Base-by-base conservation (phyloP, 345 rosid genomes). In the Brassica carinata region DNA sequence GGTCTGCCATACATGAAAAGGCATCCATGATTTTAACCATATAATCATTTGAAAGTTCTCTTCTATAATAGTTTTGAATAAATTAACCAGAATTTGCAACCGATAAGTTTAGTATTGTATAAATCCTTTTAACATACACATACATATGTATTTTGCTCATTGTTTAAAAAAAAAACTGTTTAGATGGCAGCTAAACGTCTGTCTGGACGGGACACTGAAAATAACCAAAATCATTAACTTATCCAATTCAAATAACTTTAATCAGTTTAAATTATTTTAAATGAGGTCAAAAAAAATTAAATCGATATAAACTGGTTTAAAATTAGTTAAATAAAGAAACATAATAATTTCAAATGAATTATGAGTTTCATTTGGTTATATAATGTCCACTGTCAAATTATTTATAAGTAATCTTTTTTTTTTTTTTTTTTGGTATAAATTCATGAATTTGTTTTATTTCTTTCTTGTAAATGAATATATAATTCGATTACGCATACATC, bases 1-100 rank as follows among this genome's bases (percentile, higher is more conserved):
- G 82, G 77, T 79, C 82, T 79, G 82, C 82, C 82, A 72, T 40
- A 27, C 15, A 15, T 66, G 67, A 79, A 79, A 79, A 79, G 82
- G 29, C 11, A 71, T 26, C 66, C 59, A 65, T 72, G n/a, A 78
- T 36, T 59, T 69, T 1, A 27, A 72, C 45, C 67, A 77, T 19
- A 45, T 13, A 69, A 69, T 62, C 43, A 8, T 72, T 36, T 53
- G 15, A 55, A n/a, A 71, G 2, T 8, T 71, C 1, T 48, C 67
- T 14, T 69, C 5, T 63, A 4, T 45, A n/a, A 64, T 13, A 34
- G 14, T 14, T 31, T 34, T 48, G 23, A 70, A 63, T 70, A 63
- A 63, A 19, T 33, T 10, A 62, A 63, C 27, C 9, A 64, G 58
- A 23, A n/a, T n/a, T 71, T 78, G 66, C 67, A 36, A 64, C 23